Conservation (phyloP, 208 protist genomes). For the Blechomonas ayalai region DNA sequence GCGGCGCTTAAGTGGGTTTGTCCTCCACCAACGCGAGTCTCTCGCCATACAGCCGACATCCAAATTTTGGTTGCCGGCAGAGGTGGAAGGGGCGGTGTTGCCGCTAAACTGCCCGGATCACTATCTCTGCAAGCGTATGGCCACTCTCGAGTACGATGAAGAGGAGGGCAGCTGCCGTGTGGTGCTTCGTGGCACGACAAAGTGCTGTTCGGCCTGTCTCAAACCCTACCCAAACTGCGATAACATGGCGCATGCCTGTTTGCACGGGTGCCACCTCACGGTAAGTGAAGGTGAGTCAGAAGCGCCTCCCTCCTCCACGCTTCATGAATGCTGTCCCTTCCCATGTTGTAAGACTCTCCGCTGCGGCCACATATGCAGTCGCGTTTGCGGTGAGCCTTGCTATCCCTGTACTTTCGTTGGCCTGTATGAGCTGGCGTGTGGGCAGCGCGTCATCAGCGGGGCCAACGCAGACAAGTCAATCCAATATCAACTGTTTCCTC, state of each 20-base stretch:
- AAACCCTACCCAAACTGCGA: slow-evolving; percentile 49
- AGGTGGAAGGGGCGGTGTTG: slow-evolving; percentile 34
- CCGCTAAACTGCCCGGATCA: slow-evolving; percentile 74
- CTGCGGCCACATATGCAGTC: slow-evolving; percentile 69
- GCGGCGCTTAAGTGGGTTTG: slow-evolving; percentile 39
- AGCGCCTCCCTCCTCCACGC: neutral
- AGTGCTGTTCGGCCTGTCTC: slow-evolving; percentile 64
- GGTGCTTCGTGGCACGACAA: slow-evolving; percentile 29
- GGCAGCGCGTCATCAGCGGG: slow-evolving; percentile 73
- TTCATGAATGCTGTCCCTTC: slow-evolving; percentile 43
- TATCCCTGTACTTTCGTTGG: slow-evolving; percentile 64
- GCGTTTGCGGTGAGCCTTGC: slow-evolving; percentile 57
- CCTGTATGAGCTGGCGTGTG: slow-evolving; percentile 60
- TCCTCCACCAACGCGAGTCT: slow-evolving; percentile 30
- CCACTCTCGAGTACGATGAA: slow-evolving; percentile 29
- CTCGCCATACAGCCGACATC: slow-evolving; percentile 11
- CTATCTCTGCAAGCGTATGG: slow-evolving; percentile 50
- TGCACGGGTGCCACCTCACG: slow-evolving; percentile 50
- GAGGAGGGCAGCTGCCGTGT: slow-evolving; percentile 20
- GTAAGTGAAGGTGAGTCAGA: neutral
- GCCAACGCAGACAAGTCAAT: slow-evolving; percentile 30
- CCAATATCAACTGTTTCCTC: slow-evolving; percentile 42
- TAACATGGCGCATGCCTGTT: slow-evolving; percentile 57
- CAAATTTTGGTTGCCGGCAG: slow-evolving; percentile 62
- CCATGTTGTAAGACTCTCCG: slow-evolving; percentile 47